Conservation (phyloP, 106 monocot species). For the Dendrobium chrysotoxum region DNA sequence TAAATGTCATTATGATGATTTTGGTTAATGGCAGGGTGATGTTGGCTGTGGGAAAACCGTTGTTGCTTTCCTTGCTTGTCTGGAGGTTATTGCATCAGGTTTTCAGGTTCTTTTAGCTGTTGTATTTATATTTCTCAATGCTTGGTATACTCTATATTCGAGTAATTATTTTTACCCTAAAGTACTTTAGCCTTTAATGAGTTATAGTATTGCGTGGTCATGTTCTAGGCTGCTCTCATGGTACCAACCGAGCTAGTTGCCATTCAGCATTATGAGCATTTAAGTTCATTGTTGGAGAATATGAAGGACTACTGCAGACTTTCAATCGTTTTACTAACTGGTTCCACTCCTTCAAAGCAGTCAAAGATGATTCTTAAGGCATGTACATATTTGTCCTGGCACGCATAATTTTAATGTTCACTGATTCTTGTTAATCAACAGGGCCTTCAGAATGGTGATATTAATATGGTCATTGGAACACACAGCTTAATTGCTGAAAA, state of each 20-base stretch:
- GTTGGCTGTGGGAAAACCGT: constrained; percentile 99
- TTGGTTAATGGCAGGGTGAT: constrained; percentile 63
- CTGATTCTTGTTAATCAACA: constrained; percentile 26
- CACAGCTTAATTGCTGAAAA: constrained; percentile 93
- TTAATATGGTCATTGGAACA: constrained; percentile 88
- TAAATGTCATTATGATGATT: not conserved
- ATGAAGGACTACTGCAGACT: constrained; percentile 46
- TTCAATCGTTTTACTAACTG: constrained; percentile 74
- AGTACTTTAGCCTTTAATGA: not conserved
- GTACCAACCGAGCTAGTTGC: constrained; percentile 95
- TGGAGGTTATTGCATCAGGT: constrained; percentile 91
- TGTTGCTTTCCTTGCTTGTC: constrained; percentile 90
- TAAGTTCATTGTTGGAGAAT: constrained; percentile 59
- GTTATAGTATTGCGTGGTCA: not conserved
- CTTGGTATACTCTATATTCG: not conserved
- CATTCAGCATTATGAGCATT: constrained; percentile 75
- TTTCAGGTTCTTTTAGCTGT: constrained; percentile 63
- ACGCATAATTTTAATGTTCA: not conserved
- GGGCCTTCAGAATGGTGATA: constrained; percentile 75
- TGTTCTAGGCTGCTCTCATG: constrained; percentile 91
- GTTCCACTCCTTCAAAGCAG: constrained; percentile 75
- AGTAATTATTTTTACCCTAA: not conserved
- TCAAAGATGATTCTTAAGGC: constrained; percentile 55
- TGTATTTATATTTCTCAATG: not conserved
- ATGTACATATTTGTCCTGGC: constrained; percentile 4